Base-by-base conservation (phyloP, 2,329 filamentous ascomycete genomes). In the Colletotrichum sansevieriae region DNA sequence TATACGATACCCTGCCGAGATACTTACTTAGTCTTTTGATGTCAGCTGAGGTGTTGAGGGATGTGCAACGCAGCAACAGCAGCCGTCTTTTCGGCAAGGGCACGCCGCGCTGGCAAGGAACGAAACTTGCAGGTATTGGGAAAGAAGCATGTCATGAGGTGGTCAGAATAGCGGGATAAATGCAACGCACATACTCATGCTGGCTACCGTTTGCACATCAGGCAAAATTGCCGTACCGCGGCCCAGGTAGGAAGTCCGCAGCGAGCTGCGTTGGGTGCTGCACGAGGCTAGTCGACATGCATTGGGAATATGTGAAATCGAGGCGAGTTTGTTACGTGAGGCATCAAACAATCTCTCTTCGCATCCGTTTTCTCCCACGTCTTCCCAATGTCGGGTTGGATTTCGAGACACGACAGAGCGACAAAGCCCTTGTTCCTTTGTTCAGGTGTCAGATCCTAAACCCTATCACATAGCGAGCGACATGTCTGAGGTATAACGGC, bases 381-480 rank as follows among this genome's bases (percentile, higher is more conserved):
- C 25, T 47, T 59, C 43, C 11, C 37, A 58, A 10, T 2, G 25
- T 10, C 29, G 46, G 18, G 15, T 9, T 29, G 25, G 22, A 33
- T 35, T 35, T 54, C 46, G 33, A 54, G 12, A 47, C 47, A 15
- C 47, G 47, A 35, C 33, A 20, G 47, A 62, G 15, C 47, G 39
- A 62, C 59, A 46, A 62, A 44, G 59, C 35, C 47, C 37, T 57
- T 54, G 37, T 62, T 62, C 11, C 59, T 54, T 44, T 62, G 39
- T 43, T 33, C 25, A 37, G 41, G 57, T 60, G 33, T 41, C 57
- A 54, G 59, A 62, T 62, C 20, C 59, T n/a, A 62, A 62, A 62
- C 59, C 47, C n/a, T 37, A 54, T 44, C 37, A 33, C 39, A 54
- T 15, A 43, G 22, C 15, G 22, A 54, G 59, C 59, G 47, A 62